These are phyloP conservation scores for Daldinia vernicosa DNA, from an alignment of 495 filamentous ascomycete genomes.

Conservation along the genomic window DNA sequence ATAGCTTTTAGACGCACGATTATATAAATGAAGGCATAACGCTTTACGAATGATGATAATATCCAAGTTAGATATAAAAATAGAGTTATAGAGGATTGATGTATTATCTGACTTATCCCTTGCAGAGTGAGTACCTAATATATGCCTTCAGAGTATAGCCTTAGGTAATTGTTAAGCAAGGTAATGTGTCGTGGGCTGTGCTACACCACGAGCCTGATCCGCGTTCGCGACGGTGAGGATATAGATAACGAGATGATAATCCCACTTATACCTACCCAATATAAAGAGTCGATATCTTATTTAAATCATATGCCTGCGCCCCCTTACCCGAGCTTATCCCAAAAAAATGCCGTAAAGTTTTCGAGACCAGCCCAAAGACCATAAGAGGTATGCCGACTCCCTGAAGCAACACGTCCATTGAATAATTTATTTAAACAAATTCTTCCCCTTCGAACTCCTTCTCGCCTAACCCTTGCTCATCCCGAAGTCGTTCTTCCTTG, in stretches of 20 bases:
- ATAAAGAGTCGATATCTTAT: neutral
- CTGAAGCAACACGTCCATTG: neutral
- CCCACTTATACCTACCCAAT: neutral
- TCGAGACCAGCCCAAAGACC: neutral
- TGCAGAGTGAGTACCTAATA: neutral
- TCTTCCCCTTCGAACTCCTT: neutral
- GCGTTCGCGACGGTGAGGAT: neutral
- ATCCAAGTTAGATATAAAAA: neutral
- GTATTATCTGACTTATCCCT: neutral
- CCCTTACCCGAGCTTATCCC: neutral
- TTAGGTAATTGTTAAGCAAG: neutral
- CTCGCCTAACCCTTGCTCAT: neutral
- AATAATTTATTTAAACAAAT: neutral
- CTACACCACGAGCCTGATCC: neutral
- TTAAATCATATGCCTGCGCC: neutral
- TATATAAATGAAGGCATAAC: slow-evolving; percentile 1
- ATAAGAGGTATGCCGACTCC: neutral
- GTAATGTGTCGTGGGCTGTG: neutral
- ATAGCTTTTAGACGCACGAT: neutral
- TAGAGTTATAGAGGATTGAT: neutral
- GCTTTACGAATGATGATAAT: slow-evolving; percentile 8
- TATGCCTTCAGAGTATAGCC: neutral
- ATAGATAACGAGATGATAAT: neutral
- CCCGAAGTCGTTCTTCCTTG: neutral
- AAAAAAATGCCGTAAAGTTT: neutral